These are phyloP conservation scores for Acer yangbiense DNA, from an alignment of 345 rosid species.

Conservation along the genomic window DNA sequence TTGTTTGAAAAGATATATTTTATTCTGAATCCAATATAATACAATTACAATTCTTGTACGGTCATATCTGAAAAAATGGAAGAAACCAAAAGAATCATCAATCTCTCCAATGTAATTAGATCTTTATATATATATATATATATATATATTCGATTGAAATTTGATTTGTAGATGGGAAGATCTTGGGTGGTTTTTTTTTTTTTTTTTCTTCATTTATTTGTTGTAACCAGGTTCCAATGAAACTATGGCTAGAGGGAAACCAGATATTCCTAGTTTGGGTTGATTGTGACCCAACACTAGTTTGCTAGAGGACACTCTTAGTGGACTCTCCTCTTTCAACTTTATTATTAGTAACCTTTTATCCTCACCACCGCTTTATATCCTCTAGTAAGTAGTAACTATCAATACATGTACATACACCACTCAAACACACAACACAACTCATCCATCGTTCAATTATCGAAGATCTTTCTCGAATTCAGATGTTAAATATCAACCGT, in stretches of 20 bases:
- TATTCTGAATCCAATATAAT: too few species aligned
- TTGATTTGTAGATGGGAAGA: background rate
- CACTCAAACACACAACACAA: background rate
- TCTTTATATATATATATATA: too few species aligned
- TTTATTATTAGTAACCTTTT: background rate
- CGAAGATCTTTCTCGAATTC: too few species aligned
- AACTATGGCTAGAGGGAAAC: background rate
- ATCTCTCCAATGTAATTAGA: background rate
- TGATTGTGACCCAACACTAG: conserved; percentile 8
- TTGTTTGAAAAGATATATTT: too few species aligned
- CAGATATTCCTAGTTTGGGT: conserved; percentile 3
- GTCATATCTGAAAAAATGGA: background rate
- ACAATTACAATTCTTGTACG: background rate
- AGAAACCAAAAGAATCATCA: background rate
- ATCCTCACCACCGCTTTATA: conserved; percentile 8
- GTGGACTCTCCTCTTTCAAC: background rate
- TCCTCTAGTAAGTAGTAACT: background rate
- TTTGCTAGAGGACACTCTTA: background rate
- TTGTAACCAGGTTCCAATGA: background rate
- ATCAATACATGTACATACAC: background rate
- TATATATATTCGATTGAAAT: too few species aligned
- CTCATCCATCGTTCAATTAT: background rate
- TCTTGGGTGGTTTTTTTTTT: background rate
- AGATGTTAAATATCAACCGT: too few species aligned
- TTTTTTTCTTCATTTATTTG: too few species aligned